Evolutionary conservation across 441 rosid genomes (phyloP).

Genomic region (Erysimum pusillum): DNA sequence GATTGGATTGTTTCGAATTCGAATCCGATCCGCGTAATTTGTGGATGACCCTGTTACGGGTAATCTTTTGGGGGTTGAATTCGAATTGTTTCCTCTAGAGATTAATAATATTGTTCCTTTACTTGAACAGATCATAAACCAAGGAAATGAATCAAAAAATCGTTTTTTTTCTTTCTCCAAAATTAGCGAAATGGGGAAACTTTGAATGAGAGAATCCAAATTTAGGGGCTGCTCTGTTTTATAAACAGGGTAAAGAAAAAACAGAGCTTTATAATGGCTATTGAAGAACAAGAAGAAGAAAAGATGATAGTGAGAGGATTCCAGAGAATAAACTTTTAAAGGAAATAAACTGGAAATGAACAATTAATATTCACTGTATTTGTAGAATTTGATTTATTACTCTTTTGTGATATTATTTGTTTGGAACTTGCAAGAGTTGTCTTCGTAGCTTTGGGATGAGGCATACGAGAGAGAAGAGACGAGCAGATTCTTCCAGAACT

Average conservation of each 20-base stretch:
- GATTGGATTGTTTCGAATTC: not conserved
- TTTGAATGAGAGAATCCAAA: slow-evolving; percentile 33
- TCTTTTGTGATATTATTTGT: no score
- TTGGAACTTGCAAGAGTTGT: slow-evolving; percentile 8
- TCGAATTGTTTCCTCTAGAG: slow-evolving; percentile 25
- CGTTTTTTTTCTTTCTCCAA: slow-evolving; percentile 13
- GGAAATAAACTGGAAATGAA: not conserved
- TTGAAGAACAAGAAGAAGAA: slow-evolving; percentile 1
- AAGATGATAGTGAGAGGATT: slow-evolving; percentile 7
- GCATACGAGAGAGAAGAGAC: slow-evolving; percentile 12
- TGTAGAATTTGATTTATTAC: no score
- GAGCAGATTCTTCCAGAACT: slow-evolving; percentile 29
- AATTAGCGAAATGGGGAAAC: slow-evolving; percentile 14
- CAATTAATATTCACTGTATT: not conserved
- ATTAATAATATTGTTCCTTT: slow-evolving; percentile 36
- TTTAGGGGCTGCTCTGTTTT: slow-evolving; percentile 36
- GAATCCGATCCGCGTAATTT: slow-evolving; percentile 12
- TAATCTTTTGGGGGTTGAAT: slow-evolving; percentile 14
- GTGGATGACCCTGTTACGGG: not conserved
- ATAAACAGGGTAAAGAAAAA: not conserved
- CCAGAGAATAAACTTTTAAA: not conserved
- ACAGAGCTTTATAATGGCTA: slow-evolving; percentile 40
- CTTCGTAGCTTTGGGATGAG: slow-evolving; percentile 28
- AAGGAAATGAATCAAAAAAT: slow-evolving; percentile 31
- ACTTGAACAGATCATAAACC: slow-evolving; percentile 49